These are phyloP conservation scores for Moesziomyces antarcticus DNA, from an alignment of 1,284 basidiomycete genomes.

Conservation along the genomic window DNA sequence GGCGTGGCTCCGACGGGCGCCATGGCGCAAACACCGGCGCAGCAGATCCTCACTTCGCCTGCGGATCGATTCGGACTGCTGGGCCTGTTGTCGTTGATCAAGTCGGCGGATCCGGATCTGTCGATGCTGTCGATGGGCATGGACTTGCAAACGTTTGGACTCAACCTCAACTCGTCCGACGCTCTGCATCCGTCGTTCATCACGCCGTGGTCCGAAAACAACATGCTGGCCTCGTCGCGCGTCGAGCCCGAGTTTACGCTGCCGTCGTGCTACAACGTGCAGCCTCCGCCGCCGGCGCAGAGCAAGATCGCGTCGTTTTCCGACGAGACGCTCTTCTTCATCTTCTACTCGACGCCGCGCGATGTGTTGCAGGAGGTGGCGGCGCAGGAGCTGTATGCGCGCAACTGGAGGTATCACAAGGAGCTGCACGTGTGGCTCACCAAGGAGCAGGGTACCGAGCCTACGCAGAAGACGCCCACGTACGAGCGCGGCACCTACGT, in stretches of 20 bases:
- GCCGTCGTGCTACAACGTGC: conserved; percentile 92
- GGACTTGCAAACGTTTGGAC: conserved; percentile 89
- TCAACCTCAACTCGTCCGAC: conserved; percentile 86
- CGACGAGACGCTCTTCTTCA: conserved; percentile 98
- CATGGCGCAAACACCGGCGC: conserved; percentile 76
- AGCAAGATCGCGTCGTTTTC: conserved; percentile 88
- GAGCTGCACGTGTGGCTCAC: conserved; percentile 94
- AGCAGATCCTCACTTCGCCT: conserved; percentile 91
- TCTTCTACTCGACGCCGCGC: conserved; percentile 94
- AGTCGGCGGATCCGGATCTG: conserved; percentile 87
- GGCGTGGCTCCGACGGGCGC: conserved; percentile 26
- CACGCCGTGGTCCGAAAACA: conserved; percentile 93
- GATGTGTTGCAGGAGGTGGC: conserved; percentile 95
- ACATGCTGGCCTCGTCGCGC: conserved; percentile 82
- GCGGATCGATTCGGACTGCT: conserved; percentile 95
- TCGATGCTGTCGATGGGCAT: conserved; percentile 88
- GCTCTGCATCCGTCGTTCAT: conserved; percentile 93
- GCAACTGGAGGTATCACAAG: conserved; percentile 98
- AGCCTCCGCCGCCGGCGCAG: conserved; percentile 87
- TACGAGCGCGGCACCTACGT: conserved; percentile 90
- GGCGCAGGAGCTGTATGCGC: conserved; percentile 93
- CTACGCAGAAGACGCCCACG: conserved; percentile 85
- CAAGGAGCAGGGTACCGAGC: conserved; percentile 84
- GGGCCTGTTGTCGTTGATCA: conserved; percentile 88
- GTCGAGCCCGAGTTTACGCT: conserved; percentile 84